phyloP scores from a whole-genome alignment of 495 filamentous ascomycete species.

The Penicillium cataractarum region DNA sequence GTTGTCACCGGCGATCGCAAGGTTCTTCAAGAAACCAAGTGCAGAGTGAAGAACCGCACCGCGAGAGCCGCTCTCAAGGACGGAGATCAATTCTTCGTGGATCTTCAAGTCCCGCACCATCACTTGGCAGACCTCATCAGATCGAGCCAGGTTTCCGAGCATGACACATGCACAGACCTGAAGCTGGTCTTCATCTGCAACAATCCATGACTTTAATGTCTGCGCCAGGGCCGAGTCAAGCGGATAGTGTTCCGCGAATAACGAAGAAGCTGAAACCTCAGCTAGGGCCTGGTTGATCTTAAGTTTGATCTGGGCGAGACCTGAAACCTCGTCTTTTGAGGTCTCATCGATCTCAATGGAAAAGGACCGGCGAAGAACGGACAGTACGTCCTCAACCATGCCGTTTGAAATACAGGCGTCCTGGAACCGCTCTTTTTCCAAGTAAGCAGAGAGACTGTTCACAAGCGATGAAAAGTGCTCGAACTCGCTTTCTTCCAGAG shows the following conservation, averaged over 20 bases:
- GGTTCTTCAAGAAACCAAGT: slow-evolving; percentile 78
- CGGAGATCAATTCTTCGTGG: slow-evolving; percentile 56
- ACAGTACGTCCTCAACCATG: slow-evolving; percentile 37
- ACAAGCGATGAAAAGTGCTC: slow-evolving; percentile 40
- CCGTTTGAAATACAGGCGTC: slow-evolving; percentile 39
- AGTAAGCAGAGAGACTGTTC: slow-evolving; percentile 36
- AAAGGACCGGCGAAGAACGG: slow-evolving; percentile 38
- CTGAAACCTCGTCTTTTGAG: slow-evolving; percentile 51
- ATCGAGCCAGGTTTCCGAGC: slow-evolving; percentile 77
- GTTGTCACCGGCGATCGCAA: slow-evolving; percentile 69
- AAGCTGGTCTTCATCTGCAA: slow-evolving; percentile 55
- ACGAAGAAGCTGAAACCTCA: slow-evolving; percentile 62
- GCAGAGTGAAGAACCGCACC: slow-evolving; percentile 65
- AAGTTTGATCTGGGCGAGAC: slow-evolving; percentile 56
- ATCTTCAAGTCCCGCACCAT: slow-evolving; percentile 59
- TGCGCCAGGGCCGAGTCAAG: slow-evolving; percentile 51
- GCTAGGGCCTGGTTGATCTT: slow-evolving; percentile 61
- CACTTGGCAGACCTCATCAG: slow-evolving; percentile 61
- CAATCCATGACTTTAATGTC: slow-evolving; percentile 60
- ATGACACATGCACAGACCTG: slow-evolving; percentile 75
- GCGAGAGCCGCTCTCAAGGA: slow-evolving; percentile 50
- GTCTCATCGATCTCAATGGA: slow-evolving; percentile 31
- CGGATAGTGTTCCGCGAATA: slow-evolving; percentile 56
- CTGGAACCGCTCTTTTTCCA: slow-evolving; percentile 48
- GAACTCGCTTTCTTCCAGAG: slow-evolving; percentile 27